A percentile compares a stretch with the other conserved stretches of the same genome.
These are phyloP conservation scores for Tephrocybe sp. DNA, from an alignment of 768 basidiomycete species.

Conservation along the genomic window DNA sequence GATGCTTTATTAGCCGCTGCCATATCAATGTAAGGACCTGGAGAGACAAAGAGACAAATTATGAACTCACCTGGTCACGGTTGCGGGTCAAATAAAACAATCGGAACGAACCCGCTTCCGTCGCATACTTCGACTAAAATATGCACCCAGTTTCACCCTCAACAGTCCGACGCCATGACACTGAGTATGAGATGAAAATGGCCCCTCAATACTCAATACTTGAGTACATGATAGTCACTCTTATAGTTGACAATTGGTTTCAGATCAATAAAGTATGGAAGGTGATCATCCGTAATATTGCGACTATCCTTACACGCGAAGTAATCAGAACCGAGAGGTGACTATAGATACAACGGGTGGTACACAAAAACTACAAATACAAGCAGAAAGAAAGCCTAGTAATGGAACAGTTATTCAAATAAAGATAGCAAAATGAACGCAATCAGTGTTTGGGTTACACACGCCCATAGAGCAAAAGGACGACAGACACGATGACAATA, in stretches of 20 bases:
- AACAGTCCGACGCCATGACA: not conserved
- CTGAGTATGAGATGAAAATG: too few relatives aligned
- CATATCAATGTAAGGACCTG: not conserved
- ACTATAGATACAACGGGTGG: too few relatives aligned
- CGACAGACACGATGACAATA: conserved; percentile 38
- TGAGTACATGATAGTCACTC: too few relatives aligned
- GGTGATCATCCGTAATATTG: too few relatives aligned
- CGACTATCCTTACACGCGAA: too few relatives aligned
- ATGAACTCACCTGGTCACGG: not conserved
- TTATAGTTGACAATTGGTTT: too few relatives aligned
- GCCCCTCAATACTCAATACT: too few relatives aligned
- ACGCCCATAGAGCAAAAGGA: conserved; percentile 42
- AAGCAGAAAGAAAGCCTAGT: too few relatives aligned
- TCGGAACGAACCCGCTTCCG: conserved; percentile 5
- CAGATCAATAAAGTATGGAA: too few relatives aligned
- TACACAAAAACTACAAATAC: too few relatives aligned
- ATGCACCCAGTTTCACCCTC: not conserved
- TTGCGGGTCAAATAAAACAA: not conserved
- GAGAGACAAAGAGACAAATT: not conserved
- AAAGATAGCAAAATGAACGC: not conserved
- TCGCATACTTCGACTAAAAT: not conserved
- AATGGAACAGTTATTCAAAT: not conserved
- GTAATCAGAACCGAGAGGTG: too few relatives aligned
- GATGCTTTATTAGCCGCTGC: conserved; percentile 22
- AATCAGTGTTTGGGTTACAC: not conserved